A percentile compares a stretch with the other conserved stretches of the same genome.
Evolutionary conservation across 2,329 filamentous ascomycete species (phyloP).

Genomic region (Hypoxylon sp.): DNA sequence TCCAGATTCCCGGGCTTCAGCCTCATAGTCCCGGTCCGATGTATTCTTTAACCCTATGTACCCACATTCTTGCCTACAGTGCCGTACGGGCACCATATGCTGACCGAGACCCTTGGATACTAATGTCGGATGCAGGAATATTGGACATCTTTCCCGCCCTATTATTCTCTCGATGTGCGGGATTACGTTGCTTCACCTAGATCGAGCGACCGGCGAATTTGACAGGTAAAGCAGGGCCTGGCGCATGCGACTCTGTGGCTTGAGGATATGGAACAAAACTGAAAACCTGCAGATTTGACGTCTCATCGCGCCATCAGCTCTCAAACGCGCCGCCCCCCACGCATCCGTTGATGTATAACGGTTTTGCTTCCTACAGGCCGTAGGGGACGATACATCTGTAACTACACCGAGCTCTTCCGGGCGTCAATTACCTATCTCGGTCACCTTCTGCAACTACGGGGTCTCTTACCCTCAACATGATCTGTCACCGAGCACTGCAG

Average conservation of each 20-base stretch:
- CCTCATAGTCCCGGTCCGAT: constrained; percentile 20
- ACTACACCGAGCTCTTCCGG: constrained; percentile 23
- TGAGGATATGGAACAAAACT: neutral
- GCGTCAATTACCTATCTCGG: constrained; percentile 1
- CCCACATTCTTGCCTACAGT: neutral
- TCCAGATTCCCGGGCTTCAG: constrained; percentile 29
- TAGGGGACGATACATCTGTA: neutral
- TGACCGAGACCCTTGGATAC: constrained; percentile 4
- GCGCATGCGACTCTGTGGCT: constrained; percentile 41
- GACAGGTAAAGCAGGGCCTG: constrained; percentile 27
- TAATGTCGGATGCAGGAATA: constrained; percentile 14
- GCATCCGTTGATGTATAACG: constrained; percentile 9
- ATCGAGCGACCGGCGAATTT: constrained; percentile 30
- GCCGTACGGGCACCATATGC: neutral
- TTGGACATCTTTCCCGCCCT: constrained; percentile 3
- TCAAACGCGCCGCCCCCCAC: constrained; percentile 9
- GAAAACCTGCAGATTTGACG: constrained; percentile 23
- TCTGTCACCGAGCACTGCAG: constrained; percentile 4
- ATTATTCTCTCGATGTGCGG: constrained; percentile 8
- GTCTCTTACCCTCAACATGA: constrained; percentile 3
- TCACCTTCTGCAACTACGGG: constrained; percentile 4
- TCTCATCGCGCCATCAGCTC: constrained; percentile 28
- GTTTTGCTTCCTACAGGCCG: constrained; percentile 24
- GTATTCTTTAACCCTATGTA: neutral
- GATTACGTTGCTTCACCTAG: constrained; percentile 22